Conservation (phyloP, 2,329 filamentous ascomycete genomes). For the Aureobasidium leucospermi region DNA sequence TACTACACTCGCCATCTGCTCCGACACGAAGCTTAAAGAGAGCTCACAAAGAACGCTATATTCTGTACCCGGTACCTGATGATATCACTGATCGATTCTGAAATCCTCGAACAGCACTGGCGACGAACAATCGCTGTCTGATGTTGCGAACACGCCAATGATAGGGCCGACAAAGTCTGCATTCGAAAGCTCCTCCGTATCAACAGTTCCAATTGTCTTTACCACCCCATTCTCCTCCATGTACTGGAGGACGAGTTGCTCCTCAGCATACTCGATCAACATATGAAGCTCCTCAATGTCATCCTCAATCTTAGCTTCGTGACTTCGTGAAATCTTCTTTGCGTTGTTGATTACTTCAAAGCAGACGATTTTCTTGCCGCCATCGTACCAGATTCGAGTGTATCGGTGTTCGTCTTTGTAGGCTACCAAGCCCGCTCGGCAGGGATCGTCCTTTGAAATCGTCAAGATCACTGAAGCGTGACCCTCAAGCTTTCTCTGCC, state of each 20-base stretch:
- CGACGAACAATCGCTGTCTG: not conserved
- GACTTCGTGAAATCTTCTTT: not conserved
- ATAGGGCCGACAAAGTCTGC: conserved; percentile 4
- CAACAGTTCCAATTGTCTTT: not conserved
- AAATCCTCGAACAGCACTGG: not conserved
- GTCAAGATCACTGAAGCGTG: not conserved
- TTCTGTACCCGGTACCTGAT: too few relatives aligned
- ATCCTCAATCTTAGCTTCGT: not conserved
- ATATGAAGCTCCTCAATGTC: not conserved
- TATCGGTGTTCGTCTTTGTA: conserved; percentile 7
- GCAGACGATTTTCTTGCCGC: not conserved
- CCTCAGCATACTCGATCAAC: not conserved
- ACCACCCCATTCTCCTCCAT: not conserved
- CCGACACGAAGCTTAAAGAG: too few relatives aligned
- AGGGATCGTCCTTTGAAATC: not conserved
- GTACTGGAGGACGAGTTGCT: not conserved
- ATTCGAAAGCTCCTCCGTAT: conserved; percentile 4
- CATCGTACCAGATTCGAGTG: not conserved
- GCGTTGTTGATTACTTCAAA: conserved; percentile 3
- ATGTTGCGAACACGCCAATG: not conserved
- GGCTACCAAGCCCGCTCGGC: not conserved
- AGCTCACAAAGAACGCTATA: too few relatives aligned
- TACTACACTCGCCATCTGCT: too few relatives aligned
- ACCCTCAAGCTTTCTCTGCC: not conserved
- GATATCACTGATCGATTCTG: not conserved